Evolutionary conservation across 2,329 filamentous ascomycete genomes (phyloP).

Genomic region (Didymella arachidicola): DNA sequence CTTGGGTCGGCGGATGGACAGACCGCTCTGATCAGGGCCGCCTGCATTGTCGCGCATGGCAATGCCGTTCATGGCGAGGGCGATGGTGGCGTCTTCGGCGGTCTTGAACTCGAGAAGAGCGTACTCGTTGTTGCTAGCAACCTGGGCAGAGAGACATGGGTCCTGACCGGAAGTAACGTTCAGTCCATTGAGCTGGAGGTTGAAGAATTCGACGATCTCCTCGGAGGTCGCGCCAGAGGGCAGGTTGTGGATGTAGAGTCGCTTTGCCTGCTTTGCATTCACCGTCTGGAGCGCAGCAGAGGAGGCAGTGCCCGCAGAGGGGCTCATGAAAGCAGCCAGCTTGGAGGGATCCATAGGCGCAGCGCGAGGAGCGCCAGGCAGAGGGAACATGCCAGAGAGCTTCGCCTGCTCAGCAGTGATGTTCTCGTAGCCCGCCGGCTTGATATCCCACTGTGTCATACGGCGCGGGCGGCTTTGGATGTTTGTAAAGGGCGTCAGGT

Average conservation of each 20-base stretch:
- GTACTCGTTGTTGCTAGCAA: slow-evolving; percentile 80
- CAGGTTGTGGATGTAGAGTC: slow-evolving; percentile 86
- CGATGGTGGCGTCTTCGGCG: slow-evolving; percentile 86
- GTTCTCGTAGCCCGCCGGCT: slow-evolving; percentile 96
- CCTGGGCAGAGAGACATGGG: slow-evolving; percentile 82
- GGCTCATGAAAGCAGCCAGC: slow-evolving; percentile 94
- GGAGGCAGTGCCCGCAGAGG: slow-evolving; percentile 74
- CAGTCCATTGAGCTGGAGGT: slow-evolving; percentile 93
- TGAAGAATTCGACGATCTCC: slow-evolving; percentile 83
- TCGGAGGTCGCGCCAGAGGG: slow-evolving; percentile 78
- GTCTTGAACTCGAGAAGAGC: slow-evolving; percentile 91
- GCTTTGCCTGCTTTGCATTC: slow-evolving; percentile 92
- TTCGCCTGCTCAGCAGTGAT: slow-evolving; percentile 99
- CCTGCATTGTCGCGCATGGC: slow-evolving; percentile 75
- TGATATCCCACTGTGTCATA: slow-evolving; percentile 99
- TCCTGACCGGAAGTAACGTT: slow-evolving; percentile 87
- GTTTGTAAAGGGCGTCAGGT: slow-evolving; percentile 85
- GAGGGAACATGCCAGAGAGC: slow-evolving; percentile 97
- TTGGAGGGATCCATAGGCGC: slow-evolving; percentile 95
- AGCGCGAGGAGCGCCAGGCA: slow-evolving; percentile 92
- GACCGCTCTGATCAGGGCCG: slow-evolving; percentile 59
- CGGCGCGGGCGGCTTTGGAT: slow-evolving; percentile 87
- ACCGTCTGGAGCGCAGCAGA: slow-evolving; percentile 87
- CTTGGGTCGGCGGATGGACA: slow-evolving; percentile 86
- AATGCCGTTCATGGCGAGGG: slow-evolving; percentile 87